Conservation (phyloP, 2,329 filamentous ascomycete genomes). For the Botrytis aclada region DNA sequence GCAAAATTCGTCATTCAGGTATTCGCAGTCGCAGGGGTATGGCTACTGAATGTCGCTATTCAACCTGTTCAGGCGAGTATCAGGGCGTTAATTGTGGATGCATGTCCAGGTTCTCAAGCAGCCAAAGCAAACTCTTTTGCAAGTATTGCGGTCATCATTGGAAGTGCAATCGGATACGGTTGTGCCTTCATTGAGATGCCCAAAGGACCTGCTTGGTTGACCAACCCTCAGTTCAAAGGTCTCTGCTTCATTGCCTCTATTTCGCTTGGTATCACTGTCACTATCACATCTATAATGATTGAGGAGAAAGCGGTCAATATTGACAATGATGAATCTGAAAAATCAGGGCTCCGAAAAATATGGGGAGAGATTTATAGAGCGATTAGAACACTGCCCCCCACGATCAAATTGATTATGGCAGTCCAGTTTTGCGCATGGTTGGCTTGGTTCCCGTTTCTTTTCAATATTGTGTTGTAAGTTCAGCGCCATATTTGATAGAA, state of each 20-base stretch:
- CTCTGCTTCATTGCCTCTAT: not conserved
- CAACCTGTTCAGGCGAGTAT: slow-evolving; percentile 37
- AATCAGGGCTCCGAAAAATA: not conserved
- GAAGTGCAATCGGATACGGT: slow-evolving; percentile 36
- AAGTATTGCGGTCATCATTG: slow-evolving; percentile 32
- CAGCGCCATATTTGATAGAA: not conserved
- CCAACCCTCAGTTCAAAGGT: not conserved
- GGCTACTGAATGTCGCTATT: slow-evolving; percentile 35
- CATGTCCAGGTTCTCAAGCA: slow-evolving; percentile 35
- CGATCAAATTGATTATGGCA: not conserved
- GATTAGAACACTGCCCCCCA: not conserved
- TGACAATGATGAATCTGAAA: not conserved
- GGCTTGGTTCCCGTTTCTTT: not conserved
- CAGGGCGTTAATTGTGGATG: slow-evolving; percentile 37
- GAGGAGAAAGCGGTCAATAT: not conserved
- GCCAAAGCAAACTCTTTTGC: slow-evolving; percentile 35
- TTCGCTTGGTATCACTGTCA: not conserved
- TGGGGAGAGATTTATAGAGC: not conserved
- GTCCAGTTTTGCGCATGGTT: not conserved
- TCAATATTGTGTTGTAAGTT: not conserved
- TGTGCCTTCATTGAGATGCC: not conserved
- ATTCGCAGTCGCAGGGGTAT: slow-evolving; percentile 48
- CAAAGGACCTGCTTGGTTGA: not conserved
- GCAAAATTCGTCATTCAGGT: slow-evolving; percentile 31
- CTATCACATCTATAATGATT: not conserved